Conservation (phyloP, 1,139 yeast species). For the Saccharomyces hybrid region DNA sequence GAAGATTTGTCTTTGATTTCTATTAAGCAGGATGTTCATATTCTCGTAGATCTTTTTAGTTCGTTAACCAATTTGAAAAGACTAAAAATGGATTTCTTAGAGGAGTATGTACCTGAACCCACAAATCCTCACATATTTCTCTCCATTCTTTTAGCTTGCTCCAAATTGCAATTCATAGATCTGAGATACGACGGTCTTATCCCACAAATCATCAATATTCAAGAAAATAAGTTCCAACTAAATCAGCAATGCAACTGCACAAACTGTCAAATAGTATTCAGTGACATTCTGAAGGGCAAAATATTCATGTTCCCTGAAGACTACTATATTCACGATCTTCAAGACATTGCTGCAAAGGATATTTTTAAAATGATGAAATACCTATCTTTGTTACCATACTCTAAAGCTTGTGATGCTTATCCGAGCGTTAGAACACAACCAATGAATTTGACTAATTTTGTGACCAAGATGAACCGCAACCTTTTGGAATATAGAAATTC, state of each 20-base stretch:
- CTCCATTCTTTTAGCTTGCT: slow-evolving; percentile 31
- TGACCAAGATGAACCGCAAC: slow-evolving; percentile 30
- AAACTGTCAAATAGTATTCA: slow-evolving; percentile 26
- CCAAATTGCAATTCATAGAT: slow-evolving; percentile 35
- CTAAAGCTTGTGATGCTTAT: slow-evolving; percentile 37
- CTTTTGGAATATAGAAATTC: slow-evolving; percentile 21
- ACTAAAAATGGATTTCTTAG: slow-evolving; percentile 36
- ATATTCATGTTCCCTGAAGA: slow-evolving; percentile 30
- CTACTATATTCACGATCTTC: slow-evolving; percentile 25
- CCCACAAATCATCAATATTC: slow-evolving; percentile 28
- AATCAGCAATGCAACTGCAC: slow-evolving; percentile 33
- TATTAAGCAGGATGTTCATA: slow-evolving; percentile 30
- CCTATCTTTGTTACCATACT: slow-evolving; percentile 34
- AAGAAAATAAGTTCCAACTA: slow-evolving; percentile 24
- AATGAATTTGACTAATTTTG: slow-evolving; percentile 32
- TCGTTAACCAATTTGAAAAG: slow-evolving; percentile 31
- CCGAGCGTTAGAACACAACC: slow-evolving; percentile 38
- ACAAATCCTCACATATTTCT: slow-evolving; percentile 31
- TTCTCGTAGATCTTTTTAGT: slow-evolving; percentile 29
- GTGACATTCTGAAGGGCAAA: slow-evolving; percentile 29
- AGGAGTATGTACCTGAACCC: slow-evolving; percentile 31
- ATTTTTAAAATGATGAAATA: slow-evolving; percentile 33
- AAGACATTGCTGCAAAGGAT: slow-evolving; percentile 31
- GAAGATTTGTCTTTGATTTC: slow-evolving; percentile 38
- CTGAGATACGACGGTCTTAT: slow-evolving; percentile 34